phyloP scores from a whole-genome alignment of 2,329 filamentous ascomycete genomes.

The Arthrobotrys sinensis region DNA sequence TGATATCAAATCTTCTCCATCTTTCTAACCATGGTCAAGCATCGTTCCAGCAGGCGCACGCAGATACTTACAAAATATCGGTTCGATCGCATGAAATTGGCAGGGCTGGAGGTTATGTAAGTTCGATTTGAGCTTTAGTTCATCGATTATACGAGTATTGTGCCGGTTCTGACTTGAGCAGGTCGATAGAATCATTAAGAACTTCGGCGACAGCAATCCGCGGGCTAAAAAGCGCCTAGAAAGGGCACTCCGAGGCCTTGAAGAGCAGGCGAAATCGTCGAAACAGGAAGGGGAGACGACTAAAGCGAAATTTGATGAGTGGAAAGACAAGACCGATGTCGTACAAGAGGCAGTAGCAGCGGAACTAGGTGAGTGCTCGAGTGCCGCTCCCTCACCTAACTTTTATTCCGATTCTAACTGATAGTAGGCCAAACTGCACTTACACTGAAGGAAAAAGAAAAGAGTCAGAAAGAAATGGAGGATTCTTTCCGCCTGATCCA shows the following conservation, averaged over 20 bases:
- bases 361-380: not conserved
- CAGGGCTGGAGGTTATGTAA: conserved; percentile 6
- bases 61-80: conserved; percentile 26
- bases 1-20: conserved; percentile 17
- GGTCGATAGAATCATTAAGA: conserved; percentile 23
- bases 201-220: not conserved
- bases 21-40: conserved; percentile 24
- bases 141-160: not conserved
- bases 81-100: conserved; percentile 18
- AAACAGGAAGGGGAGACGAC: conserved; percentile 2
- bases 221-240: conserved; percentile 9
- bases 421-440: not conserved
- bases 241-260: not conserved
- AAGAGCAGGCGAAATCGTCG: not conserved
- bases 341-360: conserved; percentile 1
- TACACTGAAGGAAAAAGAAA: not conserved
- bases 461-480: not conserved
- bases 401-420: too few species aligned
- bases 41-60: conserved; percentile 23
- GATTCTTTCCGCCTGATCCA: not conserved
- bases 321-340: conserved; percentile 15
- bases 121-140: not conserved
- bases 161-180: not conserved
- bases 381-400: too few species aligned
- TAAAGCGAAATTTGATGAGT: not conserved